Conservation (phyloP, 352 stramenopile genomes). For the Globisporangium orthogonon region DNA sequence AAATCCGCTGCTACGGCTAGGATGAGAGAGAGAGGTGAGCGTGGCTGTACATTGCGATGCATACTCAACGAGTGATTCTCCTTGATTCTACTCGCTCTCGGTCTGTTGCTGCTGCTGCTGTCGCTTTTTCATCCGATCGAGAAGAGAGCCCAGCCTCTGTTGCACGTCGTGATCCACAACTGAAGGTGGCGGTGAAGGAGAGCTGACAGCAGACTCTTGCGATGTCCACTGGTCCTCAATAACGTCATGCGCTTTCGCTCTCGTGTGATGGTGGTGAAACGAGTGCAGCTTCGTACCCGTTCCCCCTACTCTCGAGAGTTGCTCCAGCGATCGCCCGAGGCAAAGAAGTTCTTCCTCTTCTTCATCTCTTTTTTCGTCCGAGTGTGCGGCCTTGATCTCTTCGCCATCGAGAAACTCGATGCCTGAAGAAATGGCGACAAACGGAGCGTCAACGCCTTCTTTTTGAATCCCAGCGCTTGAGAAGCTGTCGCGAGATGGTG, state of each 20-base stretch:
- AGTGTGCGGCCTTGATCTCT: background rate
- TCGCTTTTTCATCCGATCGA: constrained; percentile 30
- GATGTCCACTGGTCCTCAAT: background rate
- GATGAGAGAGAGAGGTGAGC: constrained; percentile 19
- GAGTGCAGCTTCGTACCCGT: background rate
- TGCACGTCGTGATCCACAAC: constrained; percentile 18
- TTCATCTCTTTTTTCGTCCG: background rate
- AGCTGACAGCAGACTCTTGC: constrained; percentile 1
- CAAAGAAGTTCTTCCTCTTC: background rate
- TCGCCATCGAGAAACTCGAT: background rate
- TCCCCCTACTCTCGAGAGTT: background rate
- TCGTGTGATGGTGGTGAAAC: background rate
- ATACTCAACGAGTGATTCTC: constrained; percentile 9
- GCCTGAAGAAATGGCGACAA: background rate
- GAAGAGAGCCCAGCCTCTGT: constrained; percentile 23
- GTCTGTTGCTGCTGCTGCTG: constrained; percentile 16
- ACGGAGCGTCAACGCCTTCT: background rate
- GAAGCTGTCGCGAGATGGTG: background rate
- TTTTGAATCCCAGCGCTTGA: background rate
- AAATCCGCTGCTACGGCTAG: constrained; percentile 92
- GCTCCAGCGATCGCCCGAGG: background rate
- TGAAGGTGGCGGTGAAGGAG: constrained; percentile 14
- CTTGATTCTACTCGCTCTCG: background rate
- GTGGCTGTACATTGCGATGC: background rate
- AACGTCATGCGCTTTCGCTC: background rate